These are phyloP conservation scores for Xylariaceae sp. DNA, from an alignment of 2,329 filamentous ascomycete genomes.

Conservation along the genomic window DNA sequence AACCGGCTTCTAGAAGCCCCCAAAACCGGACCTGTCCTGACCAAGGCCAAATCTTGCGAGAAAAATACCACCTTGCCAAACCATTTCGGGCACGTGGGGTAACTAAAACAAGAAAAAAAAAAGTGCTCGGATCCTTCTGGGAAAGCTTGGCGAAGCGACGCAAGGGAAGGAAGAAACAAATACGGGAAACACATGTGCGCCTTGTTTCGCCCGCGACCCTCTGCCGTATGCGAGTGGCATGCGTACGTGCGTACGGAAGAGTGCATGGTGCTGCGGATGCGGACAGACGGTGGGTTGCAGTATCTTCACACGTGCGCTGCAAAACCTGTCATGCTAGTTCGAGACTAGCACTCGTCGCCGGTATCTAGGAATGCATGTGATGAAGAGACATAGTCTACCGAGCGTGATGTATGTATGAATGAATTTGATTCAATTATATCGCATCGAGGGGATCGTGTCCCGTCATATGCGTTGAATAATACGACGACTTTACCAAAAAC, in stretches of 20 bases:
- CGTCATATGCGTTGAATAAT: slow-evolving; percentile 14
- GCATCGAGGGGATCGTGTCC: slow-evolving; percentile 11
- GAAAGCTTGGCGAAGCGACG: background rate
- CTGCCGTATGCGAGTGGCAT: background rate
- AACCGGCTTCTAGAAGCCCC: too few species aligned
- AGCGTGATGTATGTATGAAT: background rate
- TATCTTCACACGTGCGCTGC: slow-evolving; percentile 16
- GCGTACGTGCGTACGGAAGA: too few species aligned
- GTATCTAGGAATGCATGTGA: slow-evolving; percentile 12
- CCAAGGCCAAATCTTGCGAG: too few species aligned
- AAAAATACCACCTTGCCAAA: too few species aligned
- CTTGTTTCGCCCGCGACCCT: background rate
- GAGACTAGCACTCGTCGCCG: slow-evolving; percentile 3
- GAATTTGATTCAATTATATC: slow-evolving; percentile 11
- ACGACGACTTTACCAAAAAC: slow-evolving; percentile 10
- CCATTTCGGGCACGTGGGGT: too few species aligned
- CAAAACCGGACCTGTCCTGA: too few species aligned
- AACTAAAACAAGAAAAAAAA: too few species aligned
- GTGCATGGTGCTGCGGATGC: background rate
- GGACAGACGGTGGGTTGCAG: slow-evolving; percentile 17
- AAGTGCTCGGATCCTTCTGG: too few species aligned
- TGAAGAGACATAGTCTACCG: slow-evolving; percentile 9
- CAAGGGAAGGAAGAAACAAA: background rate
- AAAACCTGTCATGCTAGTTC: background rate
- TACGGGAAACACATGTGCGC: background rate